Percentiles rank a stretch among this genome's conserved stretches.
Evolutionary conservation across 1,139 yeast genomes (phyloP).

Genomic region (Spencermartinsiella ligniputridi): DNA sequence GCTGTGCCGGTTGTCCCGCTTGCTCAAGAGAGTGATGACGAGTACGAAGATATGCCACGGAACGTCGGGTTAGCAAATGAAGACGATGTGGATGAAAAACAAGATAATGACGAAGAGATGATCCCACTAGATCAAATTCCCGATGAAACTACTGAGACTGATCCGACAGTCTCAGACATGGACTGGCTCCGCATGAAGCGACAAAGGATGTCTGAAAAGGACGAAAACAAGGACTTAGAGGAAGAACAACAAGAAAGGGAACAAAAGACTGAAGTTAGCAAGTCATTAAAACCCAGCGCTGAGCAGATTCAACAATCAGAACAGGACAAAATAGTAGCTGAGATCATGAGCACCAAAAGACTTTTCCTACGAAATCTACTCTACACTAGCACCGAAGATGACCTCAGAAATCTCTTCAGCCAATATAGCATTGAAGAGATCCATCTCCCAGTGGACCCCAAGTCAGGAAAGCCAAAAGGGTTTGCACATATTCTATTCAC

Average conservation of each 20-base stretch:
- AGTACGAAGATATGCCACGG: constrained; percentile 23
- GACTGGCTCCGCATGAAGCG: constrained; percentile 86
- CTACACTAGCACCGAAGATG: constrained; percentile 76
- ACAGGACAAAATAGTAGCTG: constrained; percentile 34
- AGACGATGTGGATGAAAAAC: constrained; percentile 17
- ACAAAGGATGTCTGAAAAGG: constrained; percentile 59
- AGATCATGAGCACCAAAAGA: constrained; percentile 70
- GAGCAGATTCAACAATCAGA: constrained; percentile 8
- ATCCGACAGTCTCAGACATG: constrained; percentile 63
- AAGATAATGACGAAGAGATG: constrained; percentile 8
- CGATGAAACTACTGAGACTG: constrained; percentile 25
- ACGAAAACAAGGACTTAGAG: constrained; percentile 14
- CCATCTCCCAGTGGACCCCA: constrained; percentile 85
- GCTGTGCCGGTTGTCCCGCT: background rate
- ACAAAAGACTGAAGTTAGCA: background rate
- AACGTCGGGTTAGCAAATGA: constrained; percentile 16
- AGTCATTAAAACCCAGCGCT: constrained; percentile 1
- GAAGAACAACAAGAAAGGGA: constrained; percentile 14
- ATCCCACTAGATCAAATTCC: background rate
- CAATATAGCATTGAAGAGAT: constrained; percentile 47
- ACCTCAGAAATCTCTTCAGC: constrained; percentile 57
- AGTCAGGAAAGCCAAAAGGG: constrained; percentile 89
- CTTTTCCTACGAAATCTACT: constrained; percentile 82
- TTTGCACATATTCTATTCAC: constrained; percentile 79
- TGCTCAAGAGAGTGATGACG: constrained; percentile 28